Evolutionary conservation across 2,329 filamentous ascomycete species (phyloP), one percentile per base, ranked within the genome.

Genomic region (Acrocalymma vagum): DNA sequence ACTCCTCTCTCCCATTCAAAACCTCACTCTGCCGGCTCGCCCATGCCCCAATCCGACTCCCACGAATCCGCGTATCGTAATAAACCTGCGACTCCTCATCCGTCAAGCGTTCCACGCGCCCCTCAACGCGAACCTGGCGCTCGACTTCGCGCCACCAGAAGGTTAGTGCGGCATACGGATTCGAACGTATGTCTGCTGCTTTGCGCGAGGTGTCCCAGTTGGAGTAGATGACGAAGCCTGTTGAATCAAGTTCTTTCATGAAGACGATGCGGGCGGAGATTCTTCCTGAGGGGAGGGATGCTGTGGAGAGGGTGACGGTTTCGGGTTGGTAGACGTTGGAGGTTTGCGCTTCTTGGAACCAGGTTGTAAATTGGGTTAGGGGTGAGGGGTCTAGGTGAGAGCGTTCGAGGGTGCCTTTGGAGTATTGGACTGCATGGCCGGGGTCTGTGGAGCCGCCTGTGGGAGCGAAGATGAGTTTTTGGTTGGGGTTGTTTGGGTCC

Each of bases 131-230:
- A 3, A 99, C 90, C 77, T 97, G 94, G 6, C 93, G 78, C 76
- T 99, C 92, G 45, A 94, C 70, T 38, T 83, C 78, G 54, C 85
- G 82, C 94, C 94, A 99, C 84, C 86, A 91, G 69, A 99, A 99
- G 5, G 90, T 90, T 58, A 99, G 76, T 31, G 85, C 84, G 0
- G 89, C 93, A 73, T 87, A 86, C 18, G 82, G 81, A 70, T 97
- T 99, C 4, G 72, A 78, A 15, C 75, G 78, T 6, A 94, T 73
- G 66, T 96, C 90, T 33, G 72, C 63, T 1, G 85, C 82, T 74
- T 85, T 84, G 18, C 80, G 73, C 44, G 84, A 89, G 0, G 88
- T 94, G 45, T 84, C 91, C 76, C 92, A 93, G 71, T 99, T 99
- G 63, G 84, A 88, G 78, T 97, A 99, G 32, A 99, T 79, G 28